Percentiles rank a stretch among this genome's conserved stretches.
These are phyloP conservation scores for Dothidotthia symphoricarpi DNA, from an alignment of 2,329 filamentous ascomycete genomes.

Conservation along the genomic window DNA sequence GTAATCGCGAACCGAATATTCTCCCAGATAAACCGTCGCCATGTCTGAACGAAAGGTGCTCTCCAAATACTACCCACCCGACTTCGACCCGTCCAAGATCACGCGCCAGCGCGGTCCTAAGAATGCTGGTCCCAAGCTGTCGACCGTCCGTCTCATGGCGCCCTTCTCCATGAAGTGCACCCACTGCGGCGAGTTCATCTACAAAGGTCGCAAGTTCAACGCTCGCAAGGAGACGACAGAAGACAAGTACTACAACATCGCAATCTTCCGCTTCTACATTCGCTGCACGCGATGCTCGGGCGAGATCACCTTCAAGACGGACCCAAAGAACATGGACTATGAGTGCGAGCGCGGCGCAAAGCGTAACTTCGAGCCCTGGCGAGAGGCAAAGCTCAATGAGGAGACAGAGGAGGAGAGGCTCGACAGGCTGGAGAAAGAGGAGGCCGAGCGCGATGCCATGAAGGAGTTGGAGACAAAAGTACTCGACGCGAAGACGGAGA, in stretches of 20 bases:
- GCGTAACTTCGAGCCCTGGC: slow-evolving; percentile 91
- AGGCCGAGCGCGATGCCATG: slow-evolving; percentile 86
- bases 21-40: too few species aligned
- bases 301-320: slow-evolving; percentile 91
- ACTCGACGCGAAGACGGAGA: slow-evolving; percentile 86
- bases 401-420: slow-evolving; percentile 87
- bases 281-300: slow-evolving; percentile 81
- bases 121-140: slow-evolving; percentile 71
- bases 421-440: slow-evolving; percentile 77
- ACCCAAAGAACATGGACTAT: slow-evolving; percentile 95
- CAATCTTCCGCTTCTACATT: slow-evolving; percentile 85
- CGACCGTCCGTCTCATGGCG: slow-evolving; percentile 87
- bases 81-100: slow-evolving; percentile 87
- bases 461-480: slow-evolving; percentile 93
- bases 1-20: too few species aligned
- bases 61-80: slow-evolving; percentile 64
- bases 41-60: slow-evolving; percentile 90
- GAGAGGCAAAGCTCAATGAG: slow-evolving; percentile 62
- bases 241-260: slow-evolving; percentile 83
- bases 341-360: slow-evolving; percentile 77
- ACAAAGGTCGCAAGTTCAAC: slow-evolving; percentile 94
- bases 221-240: slow-evolving; percentile 89
- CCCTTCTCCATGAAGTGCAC: slow-evolving; percentile 79
- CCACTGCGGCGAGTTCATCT: slow-evolving; percentile 75
- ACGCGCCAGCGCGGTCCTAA: slow-evolving; percentile 68